These are phyloP conservation scores for Solanum dulcamara DNA, from an alignment of 257 asterid genomes.

Conservation along the genomic window DNA sequence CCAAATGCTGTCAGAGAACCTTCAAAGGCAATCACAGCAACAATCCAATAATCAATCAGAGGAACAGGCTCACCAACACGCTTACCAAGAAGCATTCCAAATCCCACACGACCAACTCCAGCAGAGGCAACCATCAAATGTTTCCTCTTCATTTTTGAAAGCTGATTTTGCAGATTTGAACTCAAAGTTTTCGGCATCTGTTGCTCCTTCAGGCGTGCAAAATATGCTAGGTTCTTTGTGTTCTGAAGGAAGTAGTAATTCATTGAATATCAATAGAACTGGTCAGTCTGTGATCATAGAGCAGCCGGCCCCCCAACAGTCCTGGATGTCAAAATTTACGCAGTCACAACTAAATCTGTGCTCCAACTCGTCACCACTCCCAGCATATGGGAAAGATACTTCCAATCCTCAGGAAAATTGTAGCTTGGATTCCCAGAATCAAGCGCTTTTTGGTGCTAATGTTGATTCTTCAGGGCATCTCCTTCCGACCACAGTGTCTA, in stretches of 20 bases:
- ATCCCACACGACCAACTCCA: slow-evolving; percentile 55
- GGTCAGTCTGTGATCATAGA: slow-evolving; percentile 45
- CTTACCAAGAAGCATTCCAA: slow-evolving; percentile 50
- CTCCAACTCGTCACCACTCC: slow-evolving; percentile 33
- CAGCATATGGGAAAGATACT: slow-evolving; percentile 51
- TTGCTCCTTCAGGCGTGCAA: slow-evolving; percentile 47
- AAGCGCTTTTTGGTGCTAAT: slow-evolving; percentile 45
- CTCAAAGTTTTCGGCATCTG: slow-evolving; percentile 33
- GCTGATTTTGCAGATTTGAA: slow-evolving; percentile 40
- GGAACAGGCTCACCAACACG: slow-evolving; percentile 35
- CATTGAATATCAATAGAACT: slow-evolving; percentile 43
- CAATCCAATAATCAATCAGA: slow-evolving; percentile 39
- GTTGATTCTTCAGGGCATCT: slow-evolving; percentile 59
- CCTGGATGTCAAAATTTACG: slow-evolving; percentile 52
- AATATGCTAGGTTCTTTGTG: slow-evolving; percentile 61
- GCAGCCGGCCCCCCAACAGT: slow-evolving; percentile 54
- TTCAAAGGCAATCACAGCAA: slow-evolving; percentile 44
- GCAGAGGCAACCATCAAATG: slow-evolving; percentile 50
- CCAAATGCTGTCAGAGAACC: slow-evolving; percentile 52
- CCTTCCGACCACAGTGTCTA: slow-evolving; percentile 59
- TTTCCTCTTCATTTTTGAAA: slow-evolving; percentile 57
- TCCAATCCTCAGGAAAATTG: slow-evolving; percentile 45
- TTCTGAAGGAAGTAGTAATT: slow-evolving; percentile 57
- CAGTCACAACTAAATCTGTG: slow-evolving; percentile 29
- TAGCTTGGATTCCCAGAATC: slow-evolving; percentile 52